Base-by-base conservation (phyloP, 2,329 filamentous ascomycete species). In the Alternaria infectoria region DNA sequence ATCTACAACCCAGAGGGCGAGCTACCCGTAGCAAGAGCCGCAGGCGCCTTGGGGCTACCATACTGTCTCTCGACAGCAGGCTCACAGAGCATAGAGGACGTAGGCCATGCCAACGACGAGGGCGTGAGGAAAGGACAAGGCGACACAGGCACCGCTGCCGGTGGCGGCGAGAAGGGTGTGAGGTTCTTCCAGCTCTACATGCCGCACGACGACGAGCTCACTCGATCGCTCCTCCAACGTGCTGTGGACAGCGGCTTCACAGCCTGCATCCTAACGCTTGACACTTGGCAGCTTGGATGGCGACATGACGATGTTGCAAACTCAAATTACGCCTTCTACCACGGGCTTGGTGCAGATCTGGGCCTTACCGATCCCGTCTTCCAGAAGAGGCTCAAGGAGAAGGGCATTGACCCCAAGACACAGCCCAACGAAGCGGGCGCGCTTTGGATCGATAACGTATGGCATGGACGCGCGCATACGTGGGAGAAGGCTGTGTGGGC, bases 401-500 rank as follows among this genome's bases (percentile, higher is more conserved):
- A 74, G 2, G 83, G 83, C 0, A 87, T 90, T 52, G 86, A 90
- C 72, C 82, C 84, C 0, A 72, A 80, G 45, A 85, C 77, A 44
- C 78, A 86, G 54, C 82, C 83, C 1, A 85, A 87, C 40, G 82
- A 84, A 63, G 88, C 87, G 0, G 85, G 86, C 3, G 84, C 85
- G 0, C 83, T 86, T 64, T 90, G 88, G 88, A 90, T 90, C 66
- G 88, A 90, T 68, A 86, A 84, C 49, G 83, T 90, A 50, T 90
- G 88, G 87, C 88, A 90, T 74, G 88, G 88, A 0, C 81, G 85
- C 3, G 86, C 87, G 6, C 87, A 86, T 75, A 84, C 81, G n/a
- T 93, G 90, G 90, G 83, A 86, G 47, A 90, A 91, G 74, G 82
- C 92, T 2, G 80, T 83, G 5, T 92, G 90, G 89, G 73, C 92